phyloP scores from a whole-genome alignment of 2,329 filamentous ascomycete genomes.

The Beauveria caledonica region DNA sequence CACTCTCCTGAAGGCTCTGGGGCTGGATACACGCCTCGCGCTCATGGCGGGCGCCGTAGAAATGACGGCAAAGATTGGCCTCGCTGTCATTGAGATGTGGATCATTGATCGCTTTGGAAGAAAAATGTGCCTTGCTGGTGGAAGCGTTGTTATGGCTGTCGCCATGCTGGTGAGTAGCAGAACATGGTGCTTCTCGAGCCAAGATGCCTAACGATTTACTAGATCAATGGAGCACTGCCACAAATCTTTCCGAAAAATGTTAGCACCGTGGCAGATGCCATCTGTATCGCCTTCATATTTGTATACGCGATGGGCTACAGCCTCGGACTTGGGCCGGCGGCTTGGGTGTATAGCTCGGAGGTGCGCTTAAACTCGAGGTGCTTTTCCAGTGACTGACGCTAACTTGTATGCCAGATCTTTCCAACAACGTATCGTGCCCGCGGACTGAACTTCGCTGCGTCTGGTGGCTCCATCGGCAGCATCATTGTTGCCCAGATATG shows the following conservation, averaged over 20 bases:
- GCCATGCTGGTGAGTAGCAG: conserved; percentile 38
- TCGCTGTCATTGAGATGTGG: conserved; percentile 48
- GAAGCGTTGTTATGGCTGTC: conserved; percentile 43
- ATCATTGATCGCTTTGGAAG: conserved; percentile 47
- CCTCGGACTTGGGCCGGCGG: conserved; percentile 47
- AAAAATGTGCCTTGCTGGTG: conserved; percentile 38
- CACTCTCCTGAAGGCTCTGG: conserved; percentile 42
- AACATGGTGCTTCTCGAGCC: background rate
- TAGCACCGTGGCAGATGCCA: conserved; percentile 39
- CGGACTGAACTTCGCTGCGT: conserved; percentile 47
- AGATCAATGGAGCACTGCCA: conserved; percentile 48
- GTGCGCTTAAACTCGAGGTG: conserved; percentile 22
- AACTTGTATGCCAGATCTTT: conserved; percentile 40
- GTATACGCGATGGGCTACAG: conserved; percentile 51
- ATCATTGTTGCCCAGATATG: conserved; percentile 47
- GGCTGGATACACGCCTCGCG: conserved; percentile 37
- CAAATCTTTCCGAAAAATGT: conserved; percentile 41
- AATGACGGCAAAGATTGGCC: conserved; percentile 48
- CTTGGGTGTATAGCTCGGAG: conserved; percentile 54
- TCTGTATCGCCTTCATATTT: conserved; percentile 48
- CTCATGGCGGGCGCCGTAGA: conserved; percentile 48
- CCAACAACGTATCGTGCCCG: conserved; percentile 48
- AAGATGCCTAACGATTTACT: background rate
- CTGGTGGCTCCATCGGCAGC: conserved; percentile 46
- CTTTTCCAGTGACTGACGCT: background rate